Base-by-base conservation (phyloP, 495 filamentous ascomycete species). In the Amorphotheca resinae region DNA sequence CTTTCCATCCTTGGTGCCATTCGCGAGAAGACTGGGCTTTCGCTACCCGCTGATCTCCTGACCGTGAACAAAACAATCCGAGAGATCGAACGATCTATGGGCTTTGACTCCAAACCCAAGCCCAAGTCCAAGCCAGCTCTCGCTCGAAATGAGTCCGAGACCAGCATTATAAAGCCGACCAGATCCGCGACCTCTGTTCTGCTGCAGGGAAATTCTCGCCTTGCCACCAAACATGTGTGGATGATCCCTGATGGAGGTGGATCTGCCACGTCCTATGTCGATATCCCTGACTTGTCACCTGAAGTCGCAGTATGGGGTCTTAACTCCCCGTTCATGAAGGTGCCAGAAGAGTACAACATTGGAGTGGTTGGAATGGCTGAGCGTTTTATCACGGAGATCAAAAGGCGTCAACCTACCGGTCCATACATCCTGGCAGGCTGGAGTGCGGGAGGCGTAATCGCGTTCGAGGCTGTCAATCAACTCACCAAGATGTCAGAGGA, bases 361-460 rank as follows among this genome's bases (percentile, higher is more conserved):
- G 65, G 67, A 4, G 62, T 79, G 18, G 64, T 68, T 33, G 72
- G 66, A n/a, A 68, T 78, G 55, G 67, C 68, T 0, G 46, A 61
- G 18, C 62, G 64, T 41, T 86, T 77, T 53, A 61, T 79, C 15
- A 52, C 60, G 3, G 79, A 81, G 51, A 78, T 87, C 43, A 70
- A 69, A 44, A 67, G 69, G 1, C 71, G 72, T 25, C 79, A 80
- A 51, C 73, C 77, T 2, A 14, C 59, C 0, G 82, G 82, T 5
- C 82, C 83, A 0, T 87, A 87, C 54, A 59, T 68, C 25, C 53
- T 87, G 6, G 70, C 73, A 4, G 82, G 82, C 11, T 95, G 87
- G 87, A 86, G 80, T 18, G 86, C 86, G 6, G 87, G 87, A 41
- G 87, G 87, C 33, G 83, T 91, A 20, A 81, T 87, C 52, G 87